Conservation (phyloP, 495 filamentous ascomycete genomes). For the Annulohypoxylon nitens region DNA sequence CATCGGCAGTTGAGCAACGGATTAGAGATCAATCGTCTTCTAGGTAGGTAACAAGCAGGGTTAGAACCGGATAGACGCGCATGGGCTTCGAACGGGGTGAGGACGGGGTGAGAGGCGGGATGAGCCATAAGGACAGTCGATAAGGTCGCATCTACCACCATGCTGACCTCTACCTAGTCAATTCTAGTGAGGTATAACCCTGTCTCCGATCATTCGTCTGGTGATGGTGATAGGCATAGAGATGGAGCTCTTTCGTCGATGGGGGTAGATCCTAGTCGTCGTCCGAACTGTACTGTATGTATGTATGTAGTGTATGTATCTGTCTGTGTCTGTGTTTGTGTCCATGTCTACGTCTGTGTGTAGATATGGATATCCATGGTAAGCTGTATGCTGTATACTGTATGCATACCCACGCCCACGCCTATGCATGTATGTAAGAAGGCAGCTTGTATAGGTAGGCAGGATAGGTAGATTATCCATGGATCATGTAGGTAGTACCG, state of each 20-base stretch:
- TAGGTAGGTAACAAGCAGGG: conserved; percentile 2
- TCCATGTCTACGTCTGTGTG: neutral
- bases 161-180: conserved; percentile 16
- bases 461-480: neutral
- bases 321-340: conserved; percentile 1
- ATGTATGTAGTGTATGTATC: neutral
- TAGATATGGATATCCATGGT: neutral
- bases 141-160: conserved; percentile 40
- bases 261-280: conserved; percentile 16
- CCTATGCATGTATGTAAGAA: neutral
- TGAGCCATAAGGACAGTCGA: conserved; percentile 40
- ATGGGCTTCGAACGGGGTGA: neutral
- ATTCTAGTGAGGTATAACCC: conserved; percentile 29
- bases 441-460: neutral
- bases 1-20: conserved; percentile 44
- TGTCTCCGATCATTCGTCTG: conserved; percentile 40
- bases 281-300: conserved; percentile 10
- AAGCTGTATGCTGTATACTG: neutral
- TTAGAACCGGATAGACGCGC: conserved; percentile 31
- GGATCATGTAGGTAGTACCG: conserved; percentile 17
- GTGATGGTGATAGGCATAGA: conserved; percentile 7
- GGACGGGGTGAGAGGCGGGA: conserved; percentile 28
- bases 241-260: conserved; percentile 28
- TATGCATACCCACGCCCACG: neutral
- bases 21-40: conserved; percentile 36